Base-by-base conservation (phyloP, 2,329 filamentous ascomycete genomes). In the Herpomyces periplanetae region DNA sequence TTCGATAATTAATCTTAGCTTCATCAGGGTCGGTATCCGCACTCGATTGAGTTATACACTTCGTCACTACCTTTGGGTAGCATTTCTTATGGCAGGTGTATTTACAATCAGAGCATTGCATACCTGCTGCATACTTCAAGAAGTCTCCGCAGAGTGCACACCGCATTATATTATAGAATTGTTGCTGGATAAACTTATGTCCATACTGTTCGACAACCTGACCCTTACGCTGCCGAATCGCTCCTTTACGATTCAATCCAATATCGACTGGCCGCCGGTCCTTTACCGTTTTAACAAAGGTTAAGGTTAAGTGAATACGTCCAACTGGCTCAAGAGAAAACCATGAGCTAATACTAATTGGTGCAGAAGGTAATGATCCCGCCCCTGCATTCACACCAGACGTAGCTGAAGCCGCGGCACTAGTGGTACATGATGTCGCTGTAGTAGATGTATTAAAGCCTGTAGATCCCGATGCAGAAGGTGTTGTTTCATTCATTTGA, bases 141-240 rank as follows among this genome's bases (percentile, higher is more conserved):
- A 96, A 91, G 29, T 96, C 80, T 24, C 73, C 80, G 36, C 80
- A 96, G 13, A 91, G 57, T 7, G 80, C 80, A 41, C 80, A 96
- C 25, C 80, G 75, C 80, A 96, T 96, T 34, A 96, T 88, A 49
- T 91, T 96, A 58, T 91, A 96, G 41, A 96, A 96, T 38, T 88
- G 80, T 37, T 88, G 73, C 33, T 80, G 66, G 21, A 91, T 62
- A 34, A 96, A 96, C 43, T 91, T 96, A 58, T 96, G 80, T 18
- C 80, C 80, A 36, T 87, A 88, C 48, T 88, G 87, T 43, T 96
- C 80, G 42, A 88, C 68, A 3, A 96, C 62, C 33, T 91, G 73
- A 39, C 96, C 80, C 45, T 96, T 96, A 34, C 69, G 68, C 42
- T 96, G 75, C 28, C 80, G 68, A 28, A 96, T 71, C 26, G 80